These are phyloP conservation scores for Aegilops bicornis DNA, from an alignment of 176 grass and related monocot genomes.

Conservation along the genomic window DNA sequence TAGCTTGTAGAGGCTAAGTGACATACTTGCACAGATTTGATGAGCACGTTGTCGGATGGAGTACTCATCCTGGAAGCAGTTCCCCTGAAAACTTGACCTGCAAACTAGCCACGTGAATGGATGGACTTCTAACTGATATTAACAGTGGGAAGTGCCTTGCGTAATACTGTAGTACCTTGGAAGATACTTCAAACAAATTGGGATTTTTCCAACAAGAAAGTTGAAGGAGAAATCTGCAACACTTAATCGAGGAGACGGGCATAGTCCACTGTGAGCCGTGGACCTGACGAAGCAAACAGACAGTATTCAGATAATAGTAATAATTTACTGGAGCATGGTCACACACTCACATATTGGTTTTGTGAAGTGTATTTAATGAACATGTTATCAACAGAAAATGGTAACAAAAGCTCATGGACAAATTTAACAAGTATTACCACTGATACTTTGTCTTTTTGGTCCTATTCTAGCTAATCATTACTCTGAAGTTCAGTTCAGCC, in stretches of 20 bases:
- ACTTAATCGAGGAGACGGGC: constrained; percentile 58
- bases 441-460: background rate
- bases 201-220: constrained; percentile 91
- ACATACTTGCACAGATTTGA: constrained; percentile 58
- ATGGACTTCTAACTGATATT: constrained; percentile 26
- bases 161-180: constrained; percentile 59
- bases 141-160: background rate
- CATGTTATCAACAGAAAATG: background rate
- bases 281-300: constrained; percentile 39
- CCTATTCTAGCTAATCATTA: background rate
- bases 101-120: constrained; percentile 21
- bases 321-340: background rate
- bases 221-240: constrained; percentile 96
- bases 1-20: background rate
- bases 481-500: background rate
- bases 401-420: background rate
- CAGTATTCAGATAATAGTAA: background rate
- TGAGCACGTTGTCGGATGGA: constrained; percentile 58
- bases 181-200: constrained; percentile 90
- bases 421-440: background rate
- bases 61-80: constrained; percentile 91
- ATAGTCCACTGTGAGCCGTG: constrained; percentile 55
- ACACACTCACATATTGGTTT: constrained; percentile 3
- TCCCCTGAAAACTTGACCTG: constrained; percentile 97
- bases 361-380: background rate